phyloP scores from a whole-genome alignment of 2,329 filamentous ascomycete genomes.

The Microsporum ferrugineum region DNA sequence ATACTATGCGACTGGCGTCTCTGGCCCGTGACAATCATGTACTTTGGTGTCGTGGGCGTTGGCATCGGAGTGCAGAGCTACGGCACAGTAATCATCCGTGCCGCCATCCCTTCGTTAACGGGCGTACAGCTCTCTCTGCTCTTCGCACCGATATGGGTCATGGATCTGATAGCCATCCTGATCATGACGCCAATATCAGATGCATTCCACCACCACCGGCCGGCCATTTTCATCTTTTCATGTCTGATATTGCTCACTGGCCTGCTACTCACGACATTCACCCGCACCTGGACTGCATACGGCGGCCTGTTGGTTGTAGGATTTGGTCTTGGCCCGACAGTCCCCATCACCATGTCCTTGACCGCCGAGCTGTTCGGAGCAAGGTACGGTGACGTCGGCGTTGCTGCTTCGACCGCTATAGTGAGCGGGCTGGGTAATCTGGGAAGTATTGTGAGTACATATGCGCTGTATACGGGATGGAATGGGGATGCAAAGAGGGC shows the following conservation, averaged over 20 bases:
- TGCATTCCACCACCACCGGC: slow-evolving; percentile 68
- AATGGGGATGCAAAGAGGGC: slow-evolving; percentile 61
- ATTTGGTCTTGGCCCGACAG: slow-evolving; percentile 79
- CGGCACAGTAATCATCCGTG: slow-evolving; percentile 71
- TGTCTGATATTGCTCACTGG: slow-evolving; percentile 71
- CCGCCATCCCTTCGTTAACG: slow-evolving; percentile 62
- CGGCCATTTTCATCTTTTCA: slow-evolving; percentile 68
- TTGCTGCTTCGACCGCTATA: slow-evolving; percentile 72
- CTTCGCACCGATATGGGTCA: slow-evolving; percentile 86
- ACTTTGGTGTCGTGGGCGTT: slow-evolving; percentile 87
- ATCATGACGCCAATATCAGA: slow-evolving; percentile 77
- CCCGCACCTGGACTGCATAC: slow-evolving; percentile 67
- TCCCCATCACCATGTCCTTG: slow-evolving; percentile 91
- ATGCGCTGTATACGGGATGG: slow-evolving; percentile 83
- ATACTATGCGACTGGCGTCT: slow-evolving; percentile 78
- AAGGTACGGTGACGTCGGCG: slow-evolving; percentile 80
- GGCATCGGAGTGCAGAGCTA: slow-evolving; percentile 85
- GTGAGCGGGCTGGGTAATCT: slow-evolving; percentile 81
- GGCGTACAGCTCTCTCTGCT: slow-evolving; percentile 67
- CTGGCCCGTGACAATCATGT: slow-evolving; percentile 81
- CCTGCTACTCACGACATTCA: slow-evolving; percentile 67
- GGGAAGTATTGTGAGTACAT: slow-evolving; percentile 76
- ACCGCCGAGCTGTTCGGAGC: slow-evolving; percentile 81
- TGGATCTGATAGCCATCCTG: slow-evolving; percentile 77
- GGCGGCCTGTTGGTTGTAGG: slow-evolving; percentile 81